A percentile compares a stretch with the other conserved stretches of the same genome.
Evolutionary conservation across 768 basidiomycete genomes (phyloP).

Genomic region (Candolleomyces aberdarensis): DNA sequence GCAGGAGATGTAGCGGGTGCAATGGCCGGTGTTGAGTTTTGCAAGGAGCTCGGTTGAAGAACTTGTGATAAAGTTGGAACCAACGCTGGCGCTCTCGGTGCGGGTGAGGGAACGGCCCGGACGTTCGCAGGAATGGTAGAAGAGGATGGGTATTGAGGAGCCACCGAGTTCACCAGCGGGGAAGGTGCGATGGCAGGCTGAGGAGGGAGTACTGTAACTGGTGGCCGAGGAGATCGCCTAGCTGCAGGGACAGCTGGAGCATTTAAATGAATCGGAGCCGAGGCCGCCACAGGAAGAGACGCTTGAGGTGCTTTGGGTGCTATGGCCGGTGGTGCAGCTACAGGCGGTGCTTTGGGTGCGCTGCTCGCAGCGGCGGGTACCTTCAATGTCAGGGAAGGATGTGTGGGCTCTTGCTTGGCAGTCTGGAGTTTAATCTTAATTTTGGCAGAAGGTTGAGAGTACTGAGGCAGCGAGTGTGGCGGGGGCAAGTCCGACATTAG

Average conservation of each 20-base stretch:
- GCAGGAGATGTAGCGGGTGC: constrained; percentile 19
- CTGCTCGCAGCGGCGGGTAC: constrained; percentile 31
- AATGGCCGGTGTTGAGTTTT: constrained; percentile 19
- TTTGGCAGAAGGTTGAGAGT: constrained; percentile 57
- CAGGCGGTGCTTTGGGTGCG: constrained; percentile 16
- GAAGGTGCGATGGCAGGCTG: constrained; percentile 15
- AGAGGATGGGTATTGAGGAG: neutral
- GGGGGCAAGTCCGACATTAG: constrained; percentile 77
- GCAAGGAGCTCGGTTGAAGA: constrained; percentile 17
- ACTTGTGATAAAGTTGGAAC: constrained; percentile 24
- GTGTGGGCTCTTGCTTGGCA: constrained; percentile 26
- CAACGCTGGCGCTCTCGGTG: neutral
- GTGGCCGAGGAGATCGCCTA: neutral
- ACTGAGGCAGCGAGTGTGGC: constrained; percentile 61
- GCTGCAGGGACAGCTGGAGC: neutral
- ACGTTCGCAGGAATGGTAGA: constrained; percentile 9
- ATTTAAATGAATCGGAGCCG: neutral
- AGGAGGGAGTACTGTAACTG: neutral
- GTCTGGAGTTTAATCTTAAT: constrained; percentile 72
- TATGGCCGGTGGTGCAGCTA: constrained; percentile 18
- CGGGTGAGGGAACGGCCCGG: constrained; percentile 2
- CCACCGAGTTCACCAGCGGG: neutral
- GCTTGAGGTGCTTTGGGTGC: neutral
- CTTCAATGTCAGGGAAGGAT: constrained; percentile 29
- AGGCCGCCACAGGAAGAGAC: constrained; percentile 19